A percentile compares a stretch with the other conserved stretches of the same genome.
Evolutionary conservation across 306 rosid genomes (phyloP).

Genomic region (Cucurbita moschata): DNA sequence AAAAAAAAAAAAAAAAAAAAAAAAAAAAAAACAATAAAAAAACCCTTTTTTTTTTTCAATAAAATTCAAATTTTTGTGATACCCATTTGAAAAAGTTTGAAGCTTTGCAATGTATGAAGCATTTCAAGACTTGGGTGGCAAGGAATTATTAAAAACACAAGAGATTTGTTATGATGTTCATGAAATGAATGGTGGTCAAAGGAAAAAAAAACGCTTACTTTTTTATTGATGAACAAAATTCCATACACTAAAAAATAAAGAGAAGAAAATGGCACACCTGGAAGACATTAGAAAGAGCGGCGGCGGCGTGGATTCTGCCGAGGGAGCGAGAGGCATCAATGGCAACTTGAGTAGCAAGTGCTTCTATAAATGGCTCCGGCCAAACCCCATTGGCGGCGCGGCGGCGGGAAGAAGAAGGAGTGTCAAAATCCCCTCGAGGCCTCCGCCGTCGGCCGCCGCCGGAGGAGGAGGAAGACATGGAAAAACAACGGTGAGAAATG

Average conservation of each 20-base stretch:
- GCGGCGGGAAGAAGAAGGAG: constrained; percentile 62
- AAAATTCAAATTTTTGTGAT: background rate
- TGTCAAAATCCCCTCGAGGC: constrained; percentile 17
- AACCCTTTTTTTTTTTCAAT: background rate
- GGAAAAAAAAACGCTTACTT: background rate
- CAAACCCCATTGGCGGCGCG: constrained; percentile 41
- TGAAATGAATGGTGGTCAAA: background rate
- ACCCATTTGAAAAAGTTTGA: background rate
- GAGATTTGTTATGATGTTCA: background rate
- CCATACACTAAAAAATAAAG: background rate
- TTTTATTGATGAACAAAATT: background rate
- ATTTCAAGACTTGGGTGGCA: background rate
- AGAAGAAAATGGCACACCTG: constrained; percentile 43
- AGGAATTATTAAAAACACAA: background rate
- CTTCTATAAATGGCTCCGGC: constrained; percentile 62
- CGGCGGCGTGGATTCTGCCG: constrained; percentile 56
- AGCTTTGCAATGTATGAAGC: background rate
- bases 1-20: too few species aligned
- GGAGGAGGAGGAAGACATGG: constrained; percentile 26
- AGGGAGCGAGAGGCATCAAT: constrained; percentile 33
- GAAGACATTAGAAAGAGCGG: constrained; percentile 54
- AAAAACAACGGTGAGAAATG: background rate
- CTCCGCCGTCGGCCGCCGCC: constrained; percentile 21
- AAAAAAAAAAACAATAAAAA: background rate
- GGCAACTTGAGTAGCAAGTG: constrained; percentile 60